A percentile compares a stretch with the other conserved stretches of the same genome.
Evolutionary conservation across 2,329 filamentous ascomycete genomes (phyloP).

Genomic region (Fusarium luffae): DNA sequence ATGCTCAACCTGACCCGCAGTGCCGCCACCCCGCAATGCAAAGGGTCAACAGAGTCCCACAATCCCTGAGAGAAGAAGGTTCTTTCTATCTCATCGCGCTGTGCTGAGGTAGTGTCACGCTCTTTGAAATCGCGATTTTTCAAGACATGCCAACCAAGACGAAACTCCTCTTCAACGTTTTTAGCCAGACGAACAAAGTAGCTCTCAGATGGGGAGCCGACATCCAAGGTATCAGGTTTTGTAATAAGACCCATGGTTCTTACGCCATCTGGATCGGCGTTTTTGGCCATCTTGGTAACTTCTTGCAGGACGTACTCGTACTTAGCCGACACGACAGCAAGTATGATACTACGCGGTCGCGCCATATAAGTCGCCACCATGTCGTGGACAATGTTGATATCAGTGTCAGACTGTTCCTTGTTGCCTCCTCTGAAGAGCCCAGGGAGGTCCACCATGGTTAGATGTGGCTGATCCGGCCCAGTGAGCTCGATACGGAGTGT

Average conservation of each 20-base stretch:
- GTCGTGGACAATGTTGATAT: slow-evolving; percentile 57
- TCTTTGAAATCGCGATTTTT: slow-evolving; percentile 41
- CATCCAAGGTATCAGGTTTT: slow-evolving; percentile 60
- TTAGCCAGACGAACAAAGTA: slow-evolving; percentile 58
- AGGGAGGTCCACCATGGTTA: slow-evolving; percentile 71
- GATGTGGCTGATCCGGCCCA: slow-evolving; percentile 61
- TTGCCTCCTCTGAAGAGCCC: slow-evolving; percentile 57
- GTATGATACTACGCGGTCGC: slow-evolving; percentile 66
- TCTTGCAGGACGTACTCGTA: slow-evolving; percentile 69
- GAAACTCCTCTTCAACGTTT: slow-evolving; percentile 60
- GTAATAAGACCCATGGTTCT: slow-evolving; percentile 69
- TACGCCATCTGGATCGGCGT: slow-evolving; percentile 41
- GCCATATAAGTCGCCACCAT: slow-evolving; percentile 68
- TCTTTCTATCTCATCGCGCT: slow-evolving; percentile 55
- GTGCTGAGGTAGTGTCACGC: slow-evolving; percentile 42
- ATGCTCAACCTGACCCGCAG: slow-evolving; percentile 62
- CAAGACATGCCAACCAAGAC: slow-evolving; percentile 65
- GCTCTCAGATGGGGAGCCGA: slow-evolving; percentile 48
- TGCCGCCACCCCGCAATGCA: slow-evolving; percentile 58
- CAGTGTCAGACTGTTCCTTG: slow-evolving; percentile 58
- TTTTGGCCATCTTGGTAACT: slow-evolving; percentile 60
- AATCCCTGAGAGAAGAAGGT: slow-evolving; percentile 57
- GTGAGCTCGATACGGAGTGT: slow-evolving; percentile 61
- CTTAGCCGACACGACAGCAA: slow-evolving; percentile 68
- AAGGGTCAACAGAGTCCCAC: slow-evolving; percentile 52